A percentile compares a stretch with the other conserved stretches of the same genome.
These are phyloP conservation scores for Stephanocyclus meneghinianus DNA, from an alignment of 352 stramenopile genomes.

Conservation along the genomic window DNA sequence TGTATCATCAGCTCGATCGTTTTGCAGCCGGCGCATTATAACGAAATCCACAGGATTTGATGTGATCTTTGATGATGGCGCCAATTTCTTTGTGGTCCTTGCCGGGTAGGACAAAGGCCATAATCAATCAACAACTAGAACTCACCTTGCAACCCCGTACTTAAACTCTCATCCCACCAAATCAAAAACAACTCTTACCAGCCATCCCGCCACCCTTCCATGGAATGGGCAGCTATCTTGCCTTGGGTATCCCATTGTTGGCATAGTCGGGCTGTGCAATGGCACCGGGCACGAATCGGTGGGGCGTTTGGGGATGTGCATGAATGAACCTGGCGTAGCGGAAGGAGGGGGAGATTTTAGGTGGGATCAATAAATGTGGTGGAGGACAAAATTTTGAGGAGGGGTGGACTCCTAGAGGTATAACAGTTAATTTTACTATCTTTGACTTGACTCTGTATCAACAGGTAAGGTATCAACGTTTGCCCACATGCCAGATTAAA, in stretches of 20 bases:
- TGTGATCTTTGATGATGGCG: conserved; percentile 90
- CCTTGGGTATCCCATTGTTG: conserved; percentile 45
- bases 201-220: too few relatives aligned
- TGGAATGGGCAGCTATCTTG: too few relatives aligned
- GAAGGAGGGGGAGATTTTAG: conserved; percentile 54
- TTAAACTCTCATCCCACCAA: too few relatives aligned
- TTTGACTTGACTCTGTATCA: too few relatives aligned
- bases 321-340: conserved; percentile 68
- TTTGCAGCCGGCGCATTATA: conserved; percentile 94
- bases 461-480: too few relatives aligned
- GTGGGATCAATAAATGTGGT: conserved; percentile 37
- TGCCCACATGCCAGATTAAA: too few relatives aligned
- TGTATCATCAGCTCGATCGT: conserved; percentile 84
- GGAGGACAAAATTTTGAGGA: too few relatives aligned
- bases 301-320: conserved; percentile 64
- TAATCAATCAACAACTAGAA: too few relatives aligned
- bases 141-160: too few relatives aligned
- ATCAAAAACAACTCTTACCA: too few relatives aligned
- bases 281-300: conserved; percentile 54
- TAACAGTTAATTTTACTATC: too few relatives aligned
- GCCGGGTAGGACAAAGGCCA: conserved; percentile 88
- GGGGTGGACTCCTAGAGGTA: too few relatives aligned
- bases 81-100: conserved; percentile 93
- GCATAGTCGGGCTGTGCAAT: conserved; percentile 68
- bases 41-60: conserved; percentile 85